Evolutionary conservation across 1,139 yeast genomes (phyloP).

Genomic region (Pichia sp.): DNA sequence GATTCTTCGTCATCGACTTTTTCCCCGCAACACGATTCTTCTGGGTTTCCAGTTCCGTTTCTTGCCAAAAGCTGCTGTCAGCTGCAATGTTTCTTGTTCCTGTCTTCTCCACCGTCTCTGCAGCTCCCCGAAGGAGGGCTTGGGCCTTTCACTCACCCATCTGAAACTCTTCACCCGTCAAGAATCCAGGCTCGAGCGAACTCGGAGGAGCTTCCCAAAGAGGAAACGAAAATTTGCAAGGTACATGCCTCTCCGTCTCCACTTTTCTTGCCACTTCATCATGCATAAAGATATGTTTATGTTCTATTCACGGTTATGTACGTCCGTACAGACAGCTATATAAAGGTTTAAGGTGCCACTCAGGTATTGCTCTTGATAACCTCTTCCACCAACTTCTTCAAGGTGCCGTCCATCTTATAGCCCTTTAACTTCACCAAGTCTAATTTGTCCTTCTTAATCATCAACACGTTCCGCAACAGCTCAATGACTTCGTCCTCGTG

Average conservation of each 20-base stretch:
- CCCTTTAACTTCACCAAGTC: constrained; percentile 23
- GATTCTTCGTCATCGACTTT: background rate
- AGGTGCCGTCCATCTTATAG: constrained; percentile 24
- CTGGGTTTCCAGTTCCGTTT: background rate
- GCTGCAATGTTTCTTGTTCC: background rate
- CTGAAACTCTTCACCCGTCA: background rate
- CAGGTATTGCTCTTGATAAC: constrained; percentile 7
- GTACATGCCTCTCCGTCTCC: background rate
- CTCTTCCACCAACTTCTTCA: constrained; percentile 22
- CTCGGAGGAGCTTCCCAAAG: constrained; percentile 1
- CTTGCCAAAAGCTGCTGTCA: background rate
- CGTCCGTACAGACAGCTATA: too few relatives aligned
- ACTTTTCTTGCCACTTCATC: background rate
- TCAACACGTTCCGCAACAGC: constrained; percentile 54
- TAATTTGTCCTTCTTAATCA: constrained; percentile 41
- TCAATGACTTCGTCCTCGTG: constrained; percentile 58
- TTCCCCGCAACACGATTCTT: background rate
- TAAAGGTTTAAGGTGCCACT: background rate
- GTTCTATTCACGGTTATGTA: too few relatives aligned
- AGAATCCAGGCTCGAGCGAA: background rate
- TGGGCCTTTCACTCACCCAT: background rate
- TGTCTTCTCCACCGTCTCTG: background rate
- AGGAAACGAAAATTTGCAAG: background rate
- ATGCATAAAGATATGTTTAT: background rate
- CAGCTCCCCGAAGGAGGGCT: background rate